phyloP scores from a whole-genome alignment of 805 yeast species.

The Metschnikowia amazonensis region DNA sequence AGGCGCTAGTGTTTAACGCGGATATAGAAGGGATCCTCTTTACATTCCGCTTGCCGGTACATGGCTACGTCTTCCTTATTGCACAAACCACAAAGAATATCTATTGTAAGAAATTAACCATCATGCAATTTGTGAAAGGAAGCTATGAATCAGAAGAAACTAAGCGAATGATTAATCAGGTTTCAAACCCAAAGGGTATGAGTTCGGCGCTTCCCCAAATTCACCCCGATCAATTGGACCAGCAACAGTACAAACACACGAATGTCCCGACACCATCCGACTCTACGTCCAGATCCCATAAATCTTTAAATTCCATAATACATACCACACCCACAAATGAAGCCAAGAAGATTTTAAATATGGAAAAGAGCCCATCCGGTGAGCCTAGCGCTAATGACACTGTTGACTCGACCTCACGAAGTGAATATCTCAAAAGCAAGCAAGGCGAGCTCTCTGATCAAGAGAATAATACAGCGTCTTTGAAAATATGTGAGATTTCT shows the following conservation, averaged over 20 bases:
- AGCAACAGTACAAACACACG: not conserved
- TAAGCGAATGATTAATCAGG: conserved; percentile 1
- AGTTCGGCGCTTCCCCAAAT: not conserved
- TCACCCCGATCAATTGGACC: not conserved
- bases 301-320: not conserved
- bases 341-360: too few relatives aligned
- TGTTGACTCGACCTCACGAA: not conserved
- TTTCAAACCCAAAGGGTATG: not conserved
- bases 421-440: not conserved
- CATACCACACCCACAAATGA: not conserved
- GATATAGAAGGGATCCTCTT: too few relatives aligned
- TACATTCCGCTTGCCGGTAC: too few relatives aligned
- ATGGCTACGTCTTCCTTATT: too few relatives aligned
- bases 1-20: too few relatives aligned
- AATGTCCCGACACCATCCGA: not conserved
- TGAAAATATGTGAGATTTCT: not conserved
- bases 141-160: conserved; percentile 1
- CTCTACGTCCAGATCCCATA: not conserved
- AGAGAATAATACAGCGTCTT: not conserved
- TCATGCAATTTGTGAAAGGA: not conserved
- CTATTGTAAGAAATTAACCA: not conserved
- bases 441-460: not conserved
- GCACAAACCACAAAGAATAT: not conserved
- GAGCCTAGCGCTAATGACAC: not conserved
- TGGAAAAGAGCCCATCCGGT: not conserved